A percentile compares a stretch with the other conserved stretches of the same genome.
Conservation (phyloP, 371 early-diverging fungal species). For the Mortierella polycephala region DNA sequence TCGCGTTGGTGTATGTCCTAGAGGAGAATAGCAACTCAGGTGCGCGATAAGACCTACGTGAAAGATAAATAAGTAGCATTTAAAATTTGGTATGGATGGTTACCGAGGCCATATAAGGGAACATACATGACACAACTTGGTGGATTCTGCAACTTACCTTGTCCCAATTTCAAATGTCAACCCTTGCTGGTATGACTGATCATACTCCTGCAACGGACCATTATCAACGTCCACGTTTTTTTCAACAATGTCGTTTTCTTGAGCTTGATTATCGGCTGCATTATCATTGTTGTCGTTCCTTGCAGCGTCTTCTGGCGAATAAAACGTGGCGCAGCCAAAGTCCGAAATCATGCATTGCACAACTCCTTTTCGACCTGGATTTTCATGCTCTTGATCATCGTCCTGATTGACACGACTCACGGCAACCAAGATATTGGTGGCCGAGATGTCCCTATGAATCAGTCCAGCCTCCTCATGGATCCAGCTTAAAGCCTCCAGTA, state of each 20-base stretch:
- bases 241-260: conserved; percentile 1
- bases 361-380: neutral
- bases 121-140: neutral
- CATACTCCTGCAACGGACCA: neutral
- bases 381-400: neutral
- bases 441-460: conserved; percentile 83
- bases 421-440: conserved; percentile 76
- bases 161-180: conserved; percentile 63
- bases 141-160: conserved; percentile 23
- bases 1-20: conserved; percentile 32
- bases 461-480: conserved; percentile 48
- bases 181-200: conserved; percentile 21
- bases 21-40: conserved; percentile 70
- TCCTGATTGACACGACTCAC: neutral
- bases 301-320: neutral
- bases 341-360: conserved; percentile 63
- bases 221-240: conserved; percentile 14
- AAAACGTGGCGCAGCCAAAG: conserved; percentile 65
- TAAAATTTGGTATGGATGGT: neutral
- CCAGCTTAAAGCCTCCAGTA: conserved; percentile 41
- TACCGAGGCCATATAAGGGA: neutral
- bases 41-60: conserved; percentile 63
- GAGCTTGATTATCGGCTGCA: neutral
- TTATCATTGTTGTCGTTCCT: neutral
- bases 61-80: neutral